phyloP scores from a whole-genome alignment of 1,284 basidiomycete species.

The Heterobasidion occidentale region DNA sequence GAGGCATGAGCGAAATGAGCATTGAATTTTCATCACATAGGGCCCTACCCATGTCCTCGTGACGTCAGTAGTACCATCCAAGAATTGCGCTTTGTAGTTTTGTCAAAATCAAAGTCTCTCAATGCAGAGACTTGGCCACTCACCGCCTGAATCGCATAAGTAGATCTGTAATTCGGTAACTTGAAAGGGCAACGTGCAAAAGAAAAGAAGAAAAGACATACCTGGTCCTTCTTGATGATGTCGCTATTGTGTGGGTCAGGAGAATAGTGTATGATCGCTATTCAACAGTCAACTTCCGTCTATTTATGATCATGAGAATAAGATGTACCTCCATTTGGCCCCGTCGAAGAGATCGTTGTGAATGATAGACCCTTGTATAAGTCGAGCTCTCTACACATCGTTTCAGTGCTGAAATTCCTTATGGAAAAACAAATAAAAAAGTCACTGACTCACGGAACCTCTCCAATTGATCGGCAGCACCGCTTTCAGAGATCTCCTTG shows the following conservation, averaged over 20 bases:
- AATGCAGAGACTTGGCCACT: neutral
- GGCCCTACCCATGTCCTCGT: slow-evolving; percentile 75
- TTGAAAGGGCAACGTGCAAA: neutral
- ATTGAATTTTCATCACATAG: neutral
- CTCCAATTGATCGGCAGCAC: slow-evolving; percentile 78
- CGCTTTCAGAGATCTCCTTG: slow-evolving; percentile 69
- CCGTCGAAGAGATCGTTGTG: slow-evolving; percentile 86
- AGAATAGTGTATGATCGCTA: slow-evolving; percentile 91
- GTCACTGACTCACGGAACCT: slow-evolving; percentile 59
- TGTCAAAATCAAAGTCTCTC: too few species aligned
- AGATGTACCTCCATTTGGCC: slow-evolving; percentile 73
- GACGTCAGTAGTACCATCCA: slow-evolving; percentile 93
- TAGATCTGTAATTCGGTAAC: slow-evolving; percentile 53
- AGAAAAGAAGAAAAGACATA: slow-evolving; percentile 16
- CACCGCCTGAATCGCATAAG: slow-evolving; percentile 90
- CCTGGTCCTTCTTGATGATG: slow-evolving; percentile 68
- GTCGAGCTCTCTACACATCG: slow-evolving; percentile 48
- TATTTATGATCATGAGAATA: neutral
- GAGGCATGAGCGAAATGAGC: neutral
- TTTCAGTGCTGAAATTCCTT: too few species aligned
- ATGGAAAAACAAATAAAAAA: too few species aligned
- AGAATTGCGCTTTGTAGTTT: slow-evolving; percentile 61
- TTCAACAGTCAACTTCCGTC: neutral
- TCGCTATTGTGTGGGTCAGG: slow-evolving; percentile 75
- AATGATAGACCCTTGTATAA: slow-evolving; percentile 89